Base-by-base conservation (phyloP, 2,329 filamentous ascomycete genomes). In the Colletotrichum endophyticum region DNA sequence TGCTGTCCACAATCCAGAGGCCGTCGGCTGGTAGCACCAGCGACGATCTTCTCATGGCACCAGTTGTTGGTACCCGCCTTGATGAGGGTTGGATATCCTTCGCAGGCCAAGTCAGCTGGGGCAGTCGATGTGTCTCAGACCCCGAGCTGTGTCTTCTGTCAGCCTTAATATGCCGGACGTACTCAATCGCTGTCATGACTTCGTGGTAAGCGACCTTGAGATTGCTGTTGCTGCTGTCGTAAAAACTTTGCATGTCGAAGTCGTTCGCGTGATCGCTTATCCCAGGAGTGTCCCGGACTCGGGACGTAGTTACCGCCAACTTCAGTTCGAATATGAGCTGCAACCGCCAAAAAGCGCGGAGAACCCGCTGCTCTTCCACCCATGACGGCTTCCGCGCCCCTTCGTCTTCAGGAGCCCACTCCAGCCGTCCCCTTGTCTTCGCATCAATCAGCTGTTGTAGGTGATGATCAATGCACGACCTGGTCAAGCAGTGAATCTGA, bases 1-100 rank as follows among this genome's bases (percentile, higher is more conserved):
- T 73, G 49, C 73, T 76, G 28, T 76, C 73, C 6, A 76, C 73
- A 3, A 76, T 76, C 73, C 73, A 76, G 25, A 76, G 73, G 6
- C 73, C 66, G 11, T 76, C 73, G 7, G 73, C 53, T 4, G 73
- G 73, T 7, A 76, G 8, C 0, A 76, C 70, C 13, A 76, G 19
- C 4, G 70, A 44, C 0, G 73, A 76, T 1, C 64, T 66, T 13
- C 73, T 71, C 57, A 25, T 36, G 12, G 59, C 32, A 4, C 6
- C 1, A 28, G 19, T 59, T 22, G 5, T 5, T 8, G 73, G 73
- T 49, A 73, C 64, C 12, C 64, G 44, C 2, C n/a, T 8, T 2
- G 44, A 32, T 1, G 73, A 69, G 4, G 73, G 73, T 16, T 64
- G 4, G 5, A 39, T 25, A 5, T 73, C 19, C 16, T 7, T 25